Base-by-base conservation (phyloP, 2,329 filamentous ascomycete species). In the Alternaria arborescens region DNA sequence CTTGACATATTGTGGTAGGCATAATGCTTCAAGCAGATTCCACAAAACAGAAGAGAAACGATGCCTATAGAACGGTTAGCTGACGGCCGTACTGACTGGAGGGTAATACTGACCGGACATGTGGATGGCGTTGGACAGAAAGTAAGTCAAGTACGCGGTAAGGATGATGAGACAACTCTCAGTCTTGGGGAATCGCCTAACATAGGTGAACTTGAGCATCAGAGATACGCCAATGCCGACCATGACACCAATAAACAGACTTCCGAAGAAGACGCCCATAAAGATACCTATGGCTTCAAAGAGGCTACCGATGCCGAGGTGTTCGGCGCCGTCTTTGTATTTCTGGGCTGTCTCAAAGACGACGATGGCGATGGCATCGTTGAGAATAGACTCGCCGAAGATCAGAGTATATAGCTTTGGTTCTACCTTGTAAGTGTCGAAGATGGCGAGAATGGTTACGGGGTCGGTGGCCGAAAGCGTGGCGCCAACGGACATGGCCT, bases 1-100 rank as follows among this genome's bases (percentile, higher is more conserved):
- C 95, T 89, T 30, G 95, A 99, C 95, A 99, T 99, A 83, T 99
- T 99, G 85, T 98, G 97, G 82, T 99, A 99, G 64, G 95, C 95
- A 75, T 99, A 99, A 78, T 99, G 95, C 80, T 99, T 99, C 65
- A 99, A 84, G 11, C 95, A 98, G 70, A 99, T 99, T 56, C 95
- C 95, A 79, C 95, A 99, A 83, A 99, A 99, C 2, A 99, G 85
- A 60, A 99, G 84, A 34, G 95, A 97, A 68, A 99, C 95, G 72
- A 99, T 99, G 69, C 94, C 93, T 95, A 53, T 55, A 18, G 51
- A 57, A n/a, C 24, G 47, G 69, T 68, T 38, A 72, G 72, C 38
- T 12, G 3, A 26, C 2, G 5, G 32, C n/a, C 32, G 5, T 8
- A 7, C 3, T 2, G 18, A 18, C 42, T 65, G 64, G 11, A 10